Evolutionary conservation across 208 protist species (phyloP), one percentile per base, ranked within the genome.

Genomic region (Crithidia fasciculata): DNA sequence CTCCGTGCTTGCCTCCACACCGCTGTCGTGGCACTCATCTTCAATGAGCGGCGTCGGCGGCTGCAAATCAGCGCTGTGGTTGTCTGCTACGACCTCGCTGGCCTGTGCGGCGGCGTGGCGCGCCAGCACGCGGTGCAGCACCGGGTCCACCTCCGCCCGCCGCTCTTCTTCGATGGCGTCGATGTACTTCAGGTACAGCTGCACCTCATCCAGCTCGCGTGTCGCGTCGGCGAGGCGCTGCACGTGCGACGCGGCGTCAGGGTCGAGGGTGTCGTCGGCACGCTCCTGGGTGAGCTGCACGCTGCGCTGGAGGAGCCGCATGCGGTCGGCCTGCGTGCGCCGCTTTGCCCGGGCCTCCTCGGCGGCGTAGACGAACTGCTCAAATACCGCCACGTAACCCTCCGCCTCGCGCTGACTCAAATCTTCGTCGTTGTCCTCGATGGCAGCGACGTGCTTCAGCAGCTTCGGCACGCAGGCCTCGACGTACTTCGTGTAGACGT

Each of bases 391-490:
- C 36, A 93, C 88, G 70, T 93, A 93, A 36, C 87, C 86, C 71
- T 93, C 85, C 12, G 85, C 69, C 73, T 95, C 94, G 37, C 77
- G 72, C 40, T 95, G 87, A 49, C 74, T 66, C 47, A 96, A 81
- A 39, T 92, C 81, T 16, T 91, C 72, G 72, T 85, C 78, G 10
- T 67, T 86, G n/a, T 84, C 83, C 79, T 97, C 92, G 19, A 98
- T 92, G 43, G 96, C 84, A 5, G 86, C 81, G 28, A 97, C 76
- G 75, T 93, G 97, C 65, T 89, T 84, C 40, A 96, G 87, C 74
- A 98, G 80, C 82, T 98, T 95, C 19, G 94, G 90, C 54, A 93
- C 93, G 81, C 95, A 98, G 1, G 84, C 81, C 70, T 97, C 83
- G 52, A 97, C 95, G 73, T 89, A 97, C 69, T 85, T 85, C 36